phyloP scores from a whole-genome alignment of 2,329 filamentous ascomycete genomes.

The Neurospora sp. region DNA sequence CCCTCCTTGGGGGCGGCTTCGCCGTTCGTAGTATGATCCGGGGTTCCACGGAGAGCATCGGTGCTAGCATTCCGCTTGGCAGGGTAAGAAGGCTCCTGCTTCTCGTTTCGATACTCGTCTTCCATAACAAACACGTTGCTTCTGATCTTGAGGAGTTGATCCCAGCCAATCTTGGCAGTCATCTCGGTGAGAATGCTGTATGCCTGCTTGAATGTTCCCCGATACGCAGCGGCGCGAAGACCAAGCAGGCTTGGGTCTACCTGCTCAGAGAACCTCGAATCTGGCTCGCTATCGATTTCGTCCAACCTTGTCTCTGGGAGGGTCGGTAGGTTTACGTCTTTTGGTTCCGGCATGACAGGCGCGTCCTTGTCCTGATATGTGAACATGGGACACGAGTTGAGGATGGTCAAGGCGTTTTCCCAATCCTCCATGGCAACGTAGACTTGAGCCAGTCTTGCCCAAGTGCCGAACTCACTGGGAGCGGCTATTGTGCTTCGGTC shows the following conservation, averaged over 20 bases:
- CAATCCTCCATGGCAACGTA: constrained; percentile 93
- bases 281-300: constrained; percentile 88
- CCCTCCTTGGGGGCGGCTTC: constrained; percentile 26
- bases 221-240: constrained; percentile 79
- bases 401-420: constrained; percentile 87
- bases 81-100: constrained; percentile 46
- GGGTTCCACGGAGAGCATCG: constrained; percentile 63
- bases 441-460: constrained; percentile 86
- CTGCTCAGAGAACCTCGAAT: constrained; percentile 70
- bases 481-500: constrained; percentile 92
- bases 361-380: constrained; percentile 98
- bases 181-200: constrained; percentile 93
- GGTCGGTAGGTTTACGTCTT: constrained; percentile 77
- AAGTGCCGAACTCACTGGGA: constrained; percentile 93
- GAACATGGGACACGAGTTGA: constrained; percentile 99
- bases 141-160: constrained; percentile 84
- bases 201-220: constrained; percentile 90
- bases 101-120: constrained; percentile 91
- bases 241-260: constrained; percentile 81
- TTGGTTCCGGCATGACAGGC: constrained; percentile 86
- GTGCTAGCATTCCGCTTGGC: constrained; percentile 66
- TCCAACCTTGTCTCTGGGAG: constrained; percentile 84
- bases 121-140: constrained; percentile 99
- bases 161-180: constrained; percentile 95
- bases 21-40: constrained; percentile 46